phyloP scores from a whole-genome alignment of 148 eudicot genomes.

The Heliosperma pusillum region DNA sequence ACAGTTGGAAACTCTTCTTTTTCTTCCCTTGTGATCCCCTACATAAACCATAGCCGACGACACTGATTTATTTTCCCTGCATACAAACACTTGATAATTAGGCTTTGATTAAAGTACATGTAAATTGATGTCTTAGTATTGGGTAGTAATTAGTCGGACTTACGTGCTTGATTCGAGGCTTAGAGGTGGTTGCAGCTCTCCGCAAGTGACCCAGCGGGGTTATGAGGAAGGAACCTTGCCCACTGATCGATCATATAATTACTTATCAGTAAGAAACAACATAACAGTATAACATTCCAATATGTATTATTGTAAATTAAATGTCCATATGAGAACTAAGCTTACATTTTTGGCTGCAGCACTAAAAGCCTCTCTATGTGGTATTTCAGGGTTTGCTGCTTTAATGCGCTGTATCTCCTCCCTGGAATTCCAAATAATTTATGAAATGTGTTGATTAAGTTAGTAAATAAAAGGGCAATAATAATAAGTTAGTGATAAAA shows the following conservation, averaged over 20 bases:
- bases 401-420: slow-evolving; percentile 98
- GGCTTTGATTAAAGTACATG: neutral
- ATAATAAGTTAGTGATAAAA: neutral
- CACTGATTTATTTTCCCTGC: neutral
- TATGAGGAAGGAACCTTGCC: slow-evolving; percentile 72
- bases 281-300: too few relatives aligned
- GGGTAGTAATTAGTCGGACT: neutral
- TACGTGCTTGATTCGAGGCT: neutral
- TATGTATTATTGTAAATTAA: too few relatives aligned
- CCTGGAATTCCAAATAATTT: slow-evolving; percentile 28
- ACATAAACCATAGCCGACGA: slow-evolving; percentile 2
- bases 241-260: slow-evolving; percentile 42
- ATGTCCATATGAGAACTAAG: neutral
- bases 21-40: neutral
- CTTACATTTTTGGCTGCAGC: slow-evolving; percentile 91
- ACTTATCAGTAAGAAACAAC: neutral
- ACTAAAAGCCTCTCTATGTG: slow-evolving; percentile 94
- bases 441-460: neutral
- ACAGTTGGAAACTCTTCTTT: neutral
- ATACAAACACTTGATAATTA: neutral
- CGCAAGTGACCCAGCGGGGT: slow-evolving; percentile 41
- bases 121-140: neutral
- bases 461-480: too few relatives aligned
- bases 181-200: slow-evolving; percentile 23
- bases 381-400: slow-evolving; percentile 86